These are phyloP conservation scores for Thalassiosira livingstoniorum DNA, from an alignment of 352 stramenopile genomes.

Conservation along the genomic window DNA sequence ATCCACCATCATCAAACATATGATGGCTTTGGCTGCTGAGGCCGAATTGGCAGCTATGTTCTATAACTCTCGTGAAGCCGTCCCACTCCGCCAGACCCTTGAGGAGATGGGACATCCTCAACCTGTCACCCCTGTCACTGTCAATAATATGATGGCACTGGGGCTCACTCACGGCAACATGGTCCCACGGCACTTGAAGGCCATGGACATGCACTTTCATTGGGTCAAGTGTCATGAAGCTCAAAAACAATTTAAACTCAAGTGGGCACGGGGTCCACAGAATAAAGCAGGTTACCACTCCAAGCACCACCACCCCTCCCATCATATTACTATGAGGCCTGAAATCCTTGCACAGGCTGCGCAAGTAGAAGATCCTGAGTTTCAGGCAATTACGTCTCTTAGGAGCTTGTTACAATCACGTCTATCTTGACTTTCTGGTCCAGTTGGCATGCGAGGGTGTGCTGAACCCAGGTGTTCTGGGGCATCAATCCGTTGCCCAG, in stretches of 20 bases:
- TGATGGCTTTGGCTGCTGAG: constrained; percentile 19
- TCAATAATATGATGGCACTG: constrained; percentile 35
- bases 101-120: constrained; percentile 33
- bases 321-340: no score
- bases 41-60: constrained; percentile 35
- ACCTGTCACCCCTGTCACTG: constrained; percentile 24
- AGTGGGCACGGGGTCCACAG: background rate
- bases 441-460: no score
- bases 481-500: no score
- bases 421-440: no score
- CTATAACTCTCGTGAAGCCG: constrained; percentile 1
- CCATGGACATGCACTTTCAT: constrained; percentile 38
- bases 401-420: no score
- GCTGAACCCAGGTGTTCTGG: no score
- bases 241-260: no score
- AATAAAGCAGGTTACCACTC: background rate
- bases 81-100: constrained; percentile 8
- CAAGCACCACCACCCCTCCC: no score
- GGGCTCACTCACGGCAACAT: constrained; percentile 14
- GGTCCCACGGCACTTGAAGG: constrained; percentile 11
- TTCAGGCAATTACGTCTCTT: no score
- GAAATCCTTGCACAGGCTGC: no score
- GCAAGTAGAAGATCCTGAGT: no score
- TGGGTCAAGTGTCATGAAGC: background rate
- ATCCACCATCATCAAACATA: background rate